These are phyloP conservation scores for Tilletia caries DNA, from an alignment of 1,284 basidiomycete genomes.

Conservation along the genomic window DNA sequence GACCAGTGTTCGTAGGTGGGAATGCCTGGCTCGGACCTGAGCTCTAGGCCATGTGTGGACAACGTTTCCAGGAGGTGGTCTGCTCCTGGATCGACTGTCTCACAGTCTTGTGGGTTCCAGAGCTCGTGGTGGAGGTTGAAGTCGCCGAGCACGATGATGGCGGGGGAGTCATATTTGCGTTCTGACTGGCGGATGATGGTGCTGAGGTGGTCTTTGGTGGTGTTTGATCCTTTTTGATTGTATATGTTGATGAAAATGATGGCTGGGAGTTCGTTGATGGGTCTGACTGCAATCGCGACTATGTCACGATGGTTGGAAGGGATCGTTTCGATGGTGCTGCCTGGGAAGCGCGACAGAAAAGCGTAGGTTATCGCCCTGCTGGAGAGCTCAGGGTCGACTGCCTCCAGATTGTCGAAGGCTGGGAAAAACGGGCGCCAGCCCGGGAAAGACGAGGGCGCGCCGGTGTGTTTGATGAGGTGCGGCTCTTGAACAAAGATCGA, in stretches of 20 bases:
- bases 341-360: background rate
- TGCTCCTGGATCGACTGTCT: background rate
- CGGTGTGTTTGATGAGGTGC: background rate
- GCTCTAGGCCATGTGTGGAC: background rate
- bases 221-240: background rate
- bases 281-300: background rate
- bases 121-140: background rate
- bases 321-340: background rate
- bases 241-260: background rate
- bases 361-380: background rate
- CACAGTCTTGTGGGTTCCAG: background rate
- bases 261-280: background rate
- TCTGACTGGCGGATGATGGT: background rate
- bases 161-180: background rate
- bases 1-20: background rate
- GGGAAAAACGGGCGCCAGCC: background rate
- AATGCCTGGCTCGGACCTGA: background rate
- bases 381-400: background rate
- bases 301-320: background rate
- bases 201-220: background rate
- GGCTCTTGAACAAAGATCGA: background rate
- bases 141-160: background rate
- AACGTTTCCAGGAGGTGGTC: background rate
- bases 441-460: background rate
- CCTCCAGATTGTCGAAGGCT: background rate